Evolutionary conservation across 1,139 yeast species (phyloP).

Genomic region (Hanseniaspora gamundiae): DNA sequence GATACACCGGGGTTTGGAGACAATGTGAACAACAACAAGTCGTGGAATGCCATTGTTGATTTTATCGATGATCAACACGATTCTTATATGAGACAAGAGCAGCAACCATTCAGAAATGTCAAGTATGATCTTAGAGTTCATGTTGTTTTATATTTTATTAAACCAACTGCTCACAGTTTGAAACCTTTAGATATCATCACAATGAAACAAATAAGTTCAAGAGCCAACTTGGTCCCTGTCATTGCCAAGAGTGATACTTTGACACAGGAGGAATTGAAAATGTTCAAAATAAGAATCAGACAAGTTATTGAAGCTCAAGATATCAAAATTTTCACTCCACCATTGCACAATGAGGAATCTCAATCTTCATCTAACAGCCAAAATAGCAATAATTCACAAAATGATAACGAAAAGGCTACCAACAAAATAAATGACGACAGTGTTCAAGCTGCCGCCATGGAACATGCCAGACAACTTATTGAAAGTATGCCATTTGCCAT

Average conservation of each 20-base stretch:
- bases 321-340: slow-evolving; percentile 83
- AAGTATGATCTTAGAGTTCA: slow-evolving; percentile 85
- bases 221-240: slow-evolving; percentile 89
- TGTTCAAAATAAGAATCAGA: slow-evolving; percentile 78
- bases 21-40: slow-evolving; percentile 81
- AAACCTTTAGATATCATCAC: slow-evolving; percentile 92
- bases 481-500: slow-evolving; percentile 92
- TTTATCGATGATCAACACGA: slow-evolving; percentile 97
- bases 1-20: slow-evolving; percentile 99
- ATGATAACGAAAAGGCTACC: slow-evolving; percentile 25
- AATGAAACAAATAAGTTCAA: slow-evolving; percentile 74
- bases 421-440: slow-evolving; percentile 37
- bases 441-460: slow-evolving; percentile 56
- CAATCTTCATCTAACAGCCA: no score
- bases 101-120: slow-evolving; percentile 68
- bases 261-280: slow-evolving; percentile 67
- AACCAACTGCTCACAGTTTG: slow-evolving; percentile 92
- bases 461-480: slow-evolving; percentile 70
- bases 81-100: slow-evolving; percentile 88
- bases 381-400: slow-evolving; percentile 67
- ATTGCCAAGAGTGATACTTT: slow-evolving; percentile 93
- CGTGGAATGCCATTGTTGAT: slow-evolving; percentile 91
- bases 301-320: slow-evolving; percentile 88
- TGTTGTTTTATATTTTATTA: slow-evolving; percentile 86
- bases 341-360: slow-evolving; percentile 32